phyloP scores from a whole-genome alignment of 2,329 filamentous ascomycete genomes.

The Colletotrichum tropicicola region DNA sequence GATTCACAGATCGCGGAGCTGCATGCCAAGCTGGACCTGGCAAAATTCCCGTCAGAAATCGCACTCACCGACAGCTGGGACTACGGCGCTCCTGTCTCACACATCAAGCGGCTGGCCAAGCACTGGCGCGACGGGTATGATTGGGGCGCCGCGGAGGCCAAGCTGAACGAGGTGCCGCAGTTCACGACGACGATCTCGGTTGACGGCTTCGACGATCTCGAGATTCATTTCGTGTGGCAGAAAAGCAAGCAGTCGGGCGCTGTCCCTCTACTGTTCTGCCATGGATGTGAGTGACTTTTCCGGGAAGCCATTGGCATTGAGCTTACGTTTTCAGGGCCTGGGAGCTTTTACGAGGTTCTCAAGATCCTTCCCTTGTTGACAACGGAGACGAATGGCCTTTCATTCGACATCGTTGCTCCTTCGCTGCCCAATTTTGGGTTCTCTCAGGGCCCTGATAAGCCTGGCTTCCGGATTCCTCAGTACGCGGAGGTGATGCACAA shows the following conservation, averaged over 20 bases:
- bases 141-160: constrained; percentile 67
- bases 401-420: constrained; percentile 67
- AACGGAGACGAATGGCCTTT: constrained; percentile 43
- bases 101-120: constrained; percentile 44
- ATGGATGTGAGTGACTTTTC: constrained; percentile 60
- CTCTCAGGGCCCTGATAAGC: constrained; percentile 47
- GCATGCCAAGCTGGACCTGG: constrained; percentile 40
- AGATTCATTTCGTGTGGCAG: constrained; percentile 73
- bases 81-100: constrained; percentile 41
- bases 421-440: constrained; percentile 65
- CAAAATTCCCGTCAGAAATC: constrained; percentile 40
- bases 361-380: constrained; percentile 66
- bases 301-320: background rate
- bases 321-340: constrained; percentile 56
- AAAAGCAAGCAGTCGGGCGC: constrained; percentile 57
- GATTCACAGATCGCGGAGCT: constrained; percentile 40
- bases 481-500: constrained; percentile 68
- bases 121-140: constrained; percentile 61
- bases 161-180: constrained; percentile 68
- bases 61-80: constrained; percentile 44
- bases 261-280: constrained; percentile 73
- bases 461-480: constrained; percentile 42
- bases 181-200: constrained; percentile 61
- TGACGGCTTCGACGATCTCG: constrained; percentile 65
- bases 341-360: constrained; percentile 72